Conservation (phyloP, 257 asterid genomes). For the Capsicum rhomboideum region DNA sequence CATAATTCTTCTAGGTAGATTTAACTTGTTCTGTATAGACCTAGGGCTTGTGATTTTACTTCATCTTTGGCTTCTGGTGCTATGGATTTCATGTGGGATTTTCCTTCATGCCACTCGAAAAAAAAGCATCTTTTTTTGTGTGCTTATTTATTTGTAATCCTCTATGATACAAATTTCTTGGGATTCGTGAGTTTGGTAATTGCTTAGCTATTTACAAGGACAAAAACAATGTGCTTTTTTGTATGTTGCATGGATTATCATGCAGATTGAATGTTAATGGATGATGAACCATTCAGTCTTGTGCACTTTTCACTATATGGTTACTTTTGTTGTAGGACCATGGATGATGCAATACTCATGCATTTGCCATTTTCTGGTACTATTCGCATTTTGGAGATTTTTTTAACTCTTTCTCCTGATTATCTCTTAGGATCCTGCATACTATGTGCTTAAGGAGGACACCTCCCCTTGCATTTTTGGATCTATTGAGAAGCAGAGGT, state of each 20-base stretch:
- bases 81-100: background rate
- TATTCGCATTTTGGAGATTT: background rate
- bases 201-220: background rate
- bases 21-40: background rate
- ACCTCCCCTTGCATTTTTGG: slow-evolving; percentile 93
- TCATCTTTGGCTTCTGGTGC: background rate
- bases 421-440: slow-evolving; percentile 66
- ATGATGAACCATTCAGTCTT: background rate
- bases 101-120: background rate
- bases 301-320: background rate
- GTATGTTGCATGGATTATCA: background rate
- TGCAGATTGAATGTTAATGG: background rate
- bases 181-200: background rate
- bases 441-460: slow-evolving; percentile 75
- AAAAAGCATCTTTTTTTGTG: background rate
- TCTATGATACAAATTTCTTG: background rate
- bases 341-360: background rate
- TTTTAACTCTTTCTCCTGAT: slow-evolving; percentile 13
- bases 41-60: background rate
- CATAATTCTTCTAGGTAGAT: background rate
- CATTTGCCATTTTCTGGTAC: background rate
- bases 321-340: background rate
- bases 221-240: background rate
- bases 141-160: background rate
- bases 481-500: slow-evolving; percentile 92